Conservation (phyloP, 176 grass and related monocot genomes). For the Panicum miliaceum region DNA sequence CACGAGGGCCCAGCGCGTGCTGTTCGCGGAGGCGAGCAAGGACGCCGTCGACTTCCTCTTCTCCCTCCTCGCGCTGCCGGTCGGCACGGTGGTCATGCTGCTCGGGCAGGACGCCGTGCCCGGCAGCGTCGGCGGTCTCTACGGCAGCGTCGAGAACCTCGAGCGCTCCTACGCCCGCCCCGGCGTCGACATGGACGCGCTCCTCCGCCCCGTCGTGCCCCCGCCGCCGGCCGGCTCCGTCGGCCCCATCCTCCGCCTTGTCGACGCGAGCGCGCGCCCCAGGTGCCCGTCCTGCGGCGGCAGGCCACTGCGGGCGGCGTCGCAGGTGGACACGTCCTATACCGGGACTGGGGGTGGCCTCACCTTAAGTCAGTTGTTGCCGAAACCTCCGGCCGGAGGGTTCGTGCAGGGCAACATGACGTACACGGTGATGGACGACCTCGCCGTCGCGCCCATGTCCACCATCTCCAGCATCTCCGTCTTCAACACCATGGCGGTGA, state of each 20-base stretch:
- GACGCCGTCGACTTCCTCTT: constrained; percentile 39
- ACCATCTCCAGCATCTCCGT: constrained; percentile 45
- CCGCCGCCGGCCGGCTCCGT: neutral
- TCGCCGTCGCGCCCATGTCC: constrained; percentile 35
- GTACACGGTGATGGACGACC: constrained; percentile 46
- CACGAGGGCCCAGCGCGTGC: neutral
- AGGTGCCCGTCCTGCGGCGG: neutral
- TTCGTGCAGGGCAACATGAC: constrained; percentile 41
- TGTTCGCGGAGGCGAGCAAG: constrained; percentile 29
- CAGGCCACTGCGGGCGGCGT: neutral
- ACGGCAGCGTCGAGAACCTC: constrained; percentile 12
- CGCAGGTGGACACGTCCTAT: no score
- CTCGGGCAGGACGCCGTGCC: neutral
- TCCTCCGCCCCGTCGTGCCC: constrained; percentile 13
- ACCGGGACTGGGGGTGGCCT: no score
- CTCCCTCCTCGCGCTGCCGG: constrained; percentile 13
- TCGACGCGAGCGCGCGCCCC: no score
- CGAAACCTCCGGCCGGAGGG: neutral
- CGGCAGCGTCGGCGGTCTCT: constrained; percentile 4
- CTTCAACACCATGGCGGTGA: constrained; percentile 29
- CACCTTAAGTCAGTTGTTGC: no score
- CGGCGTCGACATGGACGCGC: neutral
- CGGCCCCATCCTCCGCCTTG: neutral
- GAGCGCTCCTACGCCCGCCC: neutral
- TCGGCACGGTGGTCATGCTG: neutral